Conservation (phyloP, 208 protist genomes). For the Leptomonas seymouri region DNA sequence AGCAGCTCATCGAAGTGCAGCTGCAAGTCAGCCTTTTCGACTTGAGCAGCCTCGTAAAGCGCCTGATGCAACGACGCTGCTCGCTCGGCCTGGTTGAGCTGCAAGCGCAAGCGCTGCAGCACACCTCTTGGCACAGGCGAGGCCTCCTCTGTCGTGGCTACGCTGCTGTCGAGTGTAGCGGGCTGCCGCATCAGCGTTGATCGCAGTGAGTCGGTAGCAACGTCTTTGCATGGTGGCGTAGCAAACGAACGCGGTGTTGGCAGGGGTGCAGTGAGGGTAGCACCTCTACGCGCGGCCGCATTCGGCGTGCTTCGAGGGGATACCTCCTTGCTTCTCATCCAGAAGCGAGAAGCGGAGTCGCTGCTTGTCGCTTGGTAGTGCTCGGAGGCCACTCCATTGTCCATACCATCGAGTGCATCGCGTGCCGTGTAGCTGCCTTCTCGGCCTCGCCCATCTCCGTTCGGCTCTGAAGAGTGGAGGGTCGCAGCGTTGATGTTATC, state of each 20-base stretch:
- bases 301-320: no score
- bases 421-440: background rate
- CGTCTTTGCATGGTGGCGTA: background rate
- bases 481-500: background rate
- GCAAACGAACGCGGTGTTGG: background rate
- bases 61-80: background rate
- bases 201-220: no score
- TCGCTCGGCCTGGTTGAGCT: slow-evolving; percentile 4
- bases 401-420: background rate
- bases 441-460: background rate
- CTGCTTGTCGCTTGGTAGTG: no score
- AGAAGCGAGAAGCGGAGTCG: no score
- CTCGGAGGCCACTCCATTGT: no score
- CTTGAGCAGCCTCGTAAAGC: background rate
- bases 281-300: no score
- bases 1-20: slow-evolving; percentile 18
- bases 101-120: background rate
- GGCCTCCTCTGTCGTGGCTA: background rate
- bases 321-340: no score
- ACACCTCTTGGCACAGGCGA: background rate
- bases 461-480: background rate
- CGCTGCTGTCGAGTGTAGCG: no score
- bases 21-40: slow-evolving; percentile 23
- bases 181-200: background rate
- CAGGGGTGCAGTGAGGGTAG: no score